These are phyloP conservation scores for Pestalotiopsis fici DNA, from an alignment of 2,329 filamentous ascomycete genomes.

Conservation along the genomic window DNA sequence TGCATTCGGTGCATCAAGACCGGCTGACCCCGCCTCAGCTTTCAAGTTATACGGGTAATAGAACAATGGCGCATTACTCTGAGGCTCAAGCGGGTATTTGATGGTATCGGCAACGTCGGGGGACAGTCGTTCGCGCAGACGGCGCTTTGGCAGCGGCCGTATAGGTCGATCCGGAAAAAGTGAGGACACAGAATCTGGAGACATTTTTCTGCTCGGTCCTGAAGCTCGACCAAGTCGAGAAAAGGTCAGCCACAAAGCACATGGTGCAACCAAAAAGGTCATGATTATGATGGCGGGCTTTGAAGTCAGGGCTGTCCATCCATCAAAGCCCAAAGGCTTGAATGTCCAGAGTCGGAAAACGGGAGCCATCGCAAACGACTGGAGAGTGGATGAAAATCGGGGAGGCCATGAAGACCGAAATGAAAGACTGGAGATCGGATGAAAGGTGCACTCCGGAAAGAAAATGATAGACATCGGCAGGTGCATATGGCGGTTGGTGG, in stretches of 20 bases:
- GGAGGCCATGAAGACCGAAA: not conserved
- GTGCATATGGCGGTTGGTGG: not conserved
- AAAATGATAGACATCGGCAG: not conserved
- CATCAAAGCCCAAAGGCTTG: conserved; percentile 1
- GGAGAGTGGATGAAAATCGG: not conserved
- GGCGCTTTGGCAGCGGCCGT: conserved; percentile 85
- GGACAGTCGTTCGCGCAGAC: conserved; percentile 83
- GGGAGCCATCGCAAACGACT: not conserved
- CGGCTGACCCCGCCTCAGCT: conserved; percentile 40
- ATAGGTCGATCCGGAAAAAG: conserved; percentile 90
- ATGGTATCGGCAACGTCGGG: conserved; percentile 83
- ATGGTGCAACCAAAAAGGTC: conserved; percentile 19
- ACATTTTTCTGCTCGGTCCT: conserved; percentile 57
- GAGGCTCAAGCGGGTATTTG: conserved; percentile 76
- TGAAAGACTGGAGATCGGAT: not conserved
- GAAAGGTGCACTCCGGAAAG: not conserved
- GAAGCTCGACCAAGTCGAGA: conserved; percentile 21
- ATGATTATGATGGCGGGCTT: conserved; percentile 17
- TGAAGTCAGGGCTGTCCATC: conserved; percentile 9
- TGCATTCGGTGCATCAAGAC: conserved; percentile 22
- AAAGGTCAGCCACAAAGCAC: conserved; percentile 31
- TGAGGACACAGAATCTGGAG: conserved; percentile 75
- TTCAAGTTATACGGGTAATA: conserved; percentile 66
- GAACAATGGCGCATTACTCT: conserved; percentile 73
- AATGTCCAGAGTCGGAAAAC: not conserved